A percentile compares a stretch with the other conserved stretches of the same genome.
These are phyloP conservation scores for Boletus rubescentipes DNA, from an alignment of 768 basidiomycete species.

Conservation along the genomic window DNA sequence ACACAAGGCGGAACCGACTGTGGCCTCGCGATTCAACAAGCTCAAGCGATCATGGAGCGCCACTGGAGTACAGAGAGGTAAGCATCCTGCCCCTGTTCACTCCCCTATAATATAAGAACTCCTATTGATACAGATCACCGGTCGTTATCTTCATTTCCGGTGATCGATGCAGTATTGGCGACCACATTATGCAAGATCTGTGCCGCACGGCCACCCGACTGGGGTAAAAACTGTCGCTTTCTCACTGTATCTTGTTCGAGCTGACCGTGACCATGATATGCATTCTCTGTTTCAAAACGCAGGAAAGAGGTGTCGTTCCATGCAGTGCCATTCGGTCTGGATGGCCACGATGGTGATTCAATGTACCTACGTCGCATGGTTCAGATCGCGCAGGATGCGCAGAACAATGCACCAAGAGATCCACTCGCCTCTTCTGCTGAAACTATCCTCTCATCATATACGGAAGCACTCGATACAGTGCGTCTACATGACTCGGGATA, in stretches of 20 bases:
- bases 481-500: neutral
- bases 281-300: neutral
- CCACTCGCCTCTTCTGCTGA: conserved; percentile 33
- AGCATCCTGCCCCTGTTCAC: conserved; percentile 29
- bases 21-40: no score
- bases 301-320: conserved; percentile 61
- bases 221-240: conserved; percentile 37
- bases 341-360: conserved; percentile 15
- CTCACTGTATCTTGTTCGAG: neutral
- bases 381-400: conserved; percentile 46
- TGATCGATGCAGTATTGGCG: conserved; percentile 44
- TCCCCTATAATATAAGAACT: neutral
- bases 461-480: conserved; percentile 52
- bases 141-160: conserved; percentile 46
- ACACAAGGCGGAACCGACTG: conserved; percentile 41
- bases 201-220: no score
- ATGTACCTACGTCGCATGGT: conserved; percentile 47
- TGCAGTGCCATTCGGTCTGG: conserved; percentile 53
- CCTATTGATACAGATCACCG: conserved; percentile 13
- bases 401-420: conserved; percentile 44
- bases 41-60: no score
- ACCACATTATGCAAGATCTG: conserved; percentile 40
- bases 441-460: conserved; percentile 45
- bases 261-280: neutral
- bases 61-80: no score